Conservation (phyloP, 2,329 filamentous ascomycete genomes). For the Talaromyces atroroseus region DNA sequence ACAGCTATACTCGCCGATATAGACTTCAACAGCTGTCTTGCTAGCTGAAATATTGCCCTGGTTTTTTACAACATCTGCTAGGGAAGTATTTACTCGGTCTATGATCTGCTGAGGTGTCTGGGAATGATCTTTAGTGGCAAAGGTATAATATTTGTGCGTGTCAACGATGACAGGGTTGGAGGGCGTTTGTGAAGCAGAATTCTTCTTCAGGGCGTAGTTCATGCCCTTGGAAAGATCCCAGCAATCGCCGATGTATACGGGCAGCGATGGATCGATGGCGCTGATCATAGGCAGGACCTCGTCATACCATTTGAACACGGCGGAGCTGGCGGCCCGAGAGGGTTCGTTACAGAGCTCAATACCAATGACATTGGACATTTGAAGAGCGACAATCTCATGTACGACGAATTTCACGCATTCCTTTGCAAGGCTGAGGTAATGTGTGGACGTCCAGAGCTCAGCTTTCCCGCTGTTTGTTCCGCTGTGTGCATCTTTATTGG, state of each 20-base stretch:
- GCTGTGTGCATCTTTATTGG: constrained; percentile 52
- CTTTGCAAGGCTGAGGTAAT: constrained; percentile 43
- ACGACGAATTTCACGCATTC: constrained; percentile 48
- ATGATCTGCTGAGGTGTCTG: constrained; percentile 51
- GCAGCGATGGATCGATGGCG: constrained; percentile 46
- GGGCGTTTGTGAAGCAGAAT: constrained; percentile 16
- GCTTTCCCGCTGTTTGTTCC: constrained; percentile 50
- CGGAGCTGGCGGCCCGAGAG: constrained; percentile 40
- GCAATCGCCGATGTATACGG: constrained; percentile 54
- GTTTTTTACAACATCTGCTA: constrained; percentile 43
- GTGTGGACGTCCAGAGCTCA: constrained; percentile 45
- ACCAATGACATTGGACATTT: constrained; percentile 46
- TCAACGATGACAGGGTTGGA: constrained; percentile 51
- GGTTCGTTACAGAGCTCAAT: constrained; percentile 57
- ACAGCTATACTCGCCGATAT: constrained; percentile 56
- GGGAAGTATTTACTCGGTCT: constrained; percentile 38
- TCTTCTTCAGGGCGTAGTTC: constrained; percentile 42
- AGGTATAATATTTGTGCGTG: constrained; percentile 57
- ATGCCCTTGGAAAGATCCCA: constrained; percentile 49
- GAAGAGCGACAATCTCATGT: constrained; percentile 36
- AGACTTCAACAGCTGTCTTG: constrained; percentile 45
- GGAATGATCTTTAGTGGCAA: constrained; percentile 48
- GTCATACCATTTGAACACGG: constrained; percentile 56
- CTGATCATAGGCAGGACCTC: constrained; percentile 44
- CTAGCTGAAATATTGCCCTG: constrained; percentile 45